phyloP scores from a whole-genome alignment of 2,329 filamentous ascomycete species.

The Fusarium pininemorale region DNA sequence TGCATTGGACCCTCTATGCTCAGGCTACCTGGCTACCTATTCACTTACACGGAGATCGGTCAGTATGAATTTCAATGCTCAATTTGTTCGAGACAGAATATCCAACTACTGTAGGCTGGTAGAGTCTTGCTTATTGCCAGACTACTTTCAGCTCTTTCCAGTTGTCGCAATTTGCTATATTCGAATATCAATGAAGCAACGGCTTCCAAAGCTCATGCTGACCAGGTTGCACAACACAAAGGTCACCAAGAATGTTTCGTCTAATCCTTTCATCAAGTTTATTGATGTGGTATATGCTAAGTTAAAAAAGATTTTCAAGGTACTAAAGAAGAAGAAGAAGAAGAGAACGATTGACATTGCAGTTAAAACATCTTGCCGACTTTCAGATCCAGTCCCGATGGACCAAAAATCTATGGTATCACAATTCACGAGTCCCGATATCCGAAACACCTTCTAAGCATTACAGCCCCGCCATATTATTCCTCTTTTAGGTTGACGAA shows the following conservation, averaged over 20 bases:
- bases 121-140: not conserved
- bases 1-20: not conserved
- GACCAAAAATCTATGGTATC: constrained; percentile 26
- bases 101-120: not conserved
- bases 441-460: constrained; percentile 14
- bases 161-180: not conserved
- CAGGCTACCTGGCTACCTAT: not conserved
- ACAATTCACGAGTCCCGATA: constrained; percentile 9
- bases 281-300: not conserved
- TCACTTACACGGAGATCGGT: constrained; percentile 10
- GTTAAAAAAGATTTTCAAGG: not conserved
- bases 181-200: not conserved
- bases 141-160: not conserved
- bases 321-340: not conserved
- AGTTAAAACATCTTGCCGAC: not conserved
- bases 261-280: not conserved
- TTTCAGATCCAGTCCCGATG: not conserved
- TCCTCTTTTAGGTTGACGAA: not conserved
- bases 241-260: not conserved
- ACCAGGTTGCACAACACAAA: not conserved
- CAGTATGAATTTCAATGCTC: not conserved
- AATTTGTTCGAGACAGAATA: not conserved
- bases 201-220: not conserved
- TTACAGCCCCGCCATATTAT: not conserved
- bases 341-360: not conserved